Percentiles rank a stretch among this genome's conserved stretches.
Evolutionary conservation across 306 rosid species (phyloP).

Genomic region (Prunus mongolica): DNA sequence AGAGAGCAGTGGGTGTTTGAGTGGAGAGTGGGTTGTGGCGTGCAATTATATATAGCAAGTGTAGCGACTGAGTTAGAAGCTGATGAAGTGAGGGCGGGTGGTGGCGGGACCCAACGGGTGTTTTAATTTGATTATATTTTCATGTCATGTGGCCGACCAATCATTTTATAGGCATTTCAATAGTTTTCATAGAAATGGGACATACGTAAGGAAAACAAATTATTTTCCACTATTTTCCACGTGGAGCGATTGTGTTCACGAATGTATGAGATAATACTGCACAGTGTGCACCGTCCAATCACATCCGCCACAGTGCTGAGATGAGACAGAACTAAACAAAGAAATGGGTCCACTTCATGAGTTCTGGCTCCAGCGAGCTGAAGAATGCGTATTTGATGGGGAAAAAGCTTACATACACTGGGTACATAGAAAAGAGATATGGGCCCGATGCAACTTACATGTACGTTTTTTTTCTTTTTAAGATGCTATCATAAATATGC

Average conservation of each 20-base stretch:
- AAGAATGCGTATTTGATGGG: too few species aligned
- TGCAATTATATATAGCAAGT: background rate
- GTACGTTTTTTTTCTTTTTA: too few species aligned
- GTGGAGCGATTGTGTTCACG: conserved; percentile 23
- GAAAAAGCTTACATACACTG: too few species aligned
- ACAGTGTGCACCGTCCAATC: conserved; percentile 16
- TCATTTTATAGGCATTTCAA: background rate
- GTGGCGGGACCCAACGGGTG: conserved; percentile 28
- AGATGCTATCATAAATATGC: too few species aligned
- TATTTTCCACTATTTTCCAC: background rate
- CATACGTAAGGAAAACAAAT: background rate
- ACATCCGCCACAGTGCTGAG: background rate
- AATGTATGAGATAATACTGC: background rate
- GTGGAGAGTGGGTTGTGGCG: background rate
- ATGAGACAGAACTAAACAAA: background rate
- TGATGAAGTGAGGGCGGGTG: background rate
- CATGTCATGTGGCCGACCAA: conserved; percentile 30
- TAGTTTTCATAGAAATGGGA: background rate
- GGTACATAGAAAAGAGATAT: too few species aligned
- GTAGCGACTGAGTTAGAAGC: background rate
- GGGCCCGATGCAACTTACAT: too few species aligned
- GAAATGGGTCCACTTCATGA: background rate
- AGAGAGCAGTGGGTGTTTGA: background rate
- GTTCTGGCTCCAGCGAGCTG: background rate
- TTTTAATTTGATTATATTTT: background rate